Evolutionary conservation across 164 flowering plant genomes (phyloP), one percentile per base, ranked within the genome.

Genomic region (Vitis riparia): DNA sequence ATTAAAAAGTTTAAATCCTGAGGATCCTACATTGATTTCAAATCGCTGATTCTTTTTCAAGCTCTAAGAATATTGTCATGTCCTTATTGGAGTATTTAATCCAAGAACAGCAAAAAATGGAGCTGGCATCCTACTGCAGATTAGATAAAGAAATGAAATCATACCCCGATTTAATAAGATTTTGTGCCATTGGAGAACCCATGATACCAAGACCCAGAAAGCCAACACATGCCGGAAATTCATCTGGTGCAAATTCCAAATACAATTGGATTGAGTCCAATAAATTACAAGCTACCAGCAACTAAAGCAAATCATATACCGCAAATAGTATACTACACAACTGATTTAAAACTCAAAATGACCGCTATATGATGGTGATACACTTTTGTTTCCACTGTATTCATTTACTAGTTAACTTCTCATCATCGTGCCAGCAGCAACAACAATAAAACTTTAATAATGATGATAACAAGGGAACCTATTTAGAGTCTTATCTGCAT

Each of bases 111-210:
- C n/a, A 63, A 9, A 29, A 11, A 47, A 48, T 7, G 6, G 15
- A 53, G n/a, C n/a, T n/a, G n/a, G 56, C 14, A 53, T 53, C n/a
- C n/a, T 53, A 59, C 2, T 59, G 0, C 37, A 27, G 30, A 59
- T 60, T 65, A 50, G 23, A 2, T 12, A 57, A 15, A 56, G 65
- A 58, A 65, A 55, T 27, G 13, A 55, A 66, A 50, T 51, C 77
- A 60, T 85, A 92, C 98, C 98, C 97, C 74, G 97, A 84, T 79
- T 89, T 92, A 58, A 94, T 77, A 66, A 94, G 94, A 77, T 92
- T 94, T 57, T 83, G 91, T 60, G 97, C 94, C 98, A 94, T 94
- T 57, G 98, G 97, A 69, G 88, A 76, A 66, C 98, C 98, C 98
- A 94, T 94, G 60, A 94, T 94, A 65, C 97, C 98, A 68, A 94